Conservation (phyloP, 345 rosid species). For the Dipteronia sinensis region DNA sequence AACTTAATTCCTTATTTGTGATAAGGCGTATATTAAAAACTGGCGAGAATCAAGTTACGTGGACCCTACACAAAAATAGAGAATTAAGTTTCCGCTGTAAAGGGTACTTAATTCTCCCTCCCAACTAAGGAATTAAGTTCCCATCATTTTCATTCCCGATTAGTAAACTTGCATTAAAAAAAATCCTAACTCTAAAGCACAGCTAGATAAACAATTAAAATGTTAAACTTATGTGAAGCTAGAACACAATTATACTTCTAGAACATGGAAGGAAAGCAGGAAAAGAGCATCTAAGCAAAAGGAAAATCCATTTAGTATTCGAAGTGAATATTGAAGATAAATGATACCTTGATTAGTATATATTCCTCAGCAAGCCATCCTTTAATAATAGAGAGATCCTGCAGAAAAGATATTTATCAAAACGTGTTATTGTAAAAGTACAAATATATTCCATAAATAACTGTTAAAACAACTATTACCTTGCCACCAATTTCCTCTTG, state of each 20-base stretch:
- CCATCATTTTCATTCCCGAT: no score
- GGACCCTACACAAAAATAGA: no score
- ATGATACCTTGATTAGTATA: conserved; percentile 25
- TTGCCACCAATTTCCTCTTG: conserved; percentile 98
- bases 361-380: conserved; percentile 11
- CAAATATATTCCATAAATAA: not conserved
- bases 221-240: not conserved
- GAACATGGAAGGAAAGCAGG: not conserved
- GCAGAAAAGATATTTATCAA: conserved; percentile 10
- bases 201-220: no score
- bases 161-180: no score
- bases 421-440: not conserved
- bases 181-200: no score
- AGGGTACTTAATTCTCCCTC: no score
- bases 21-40: no score
- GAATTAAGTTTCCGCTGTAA: no score
- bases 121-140: no score
- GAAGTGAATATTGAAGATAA: not conserved
- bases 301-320: conserved; percentile 1
- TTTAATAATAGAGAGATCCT: conserved; percentile 68
- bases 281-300: not conserved
- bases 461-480: conserved; percentile 35
- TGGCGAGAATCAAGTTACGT: no score
- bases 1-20: no score
- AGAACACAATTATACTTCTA: not conserved